phyloP scores from a whole-genome alignment of 2,329 filamentous ascomycete genomes.

The Fusarium tanahbumbuense region DNA sequence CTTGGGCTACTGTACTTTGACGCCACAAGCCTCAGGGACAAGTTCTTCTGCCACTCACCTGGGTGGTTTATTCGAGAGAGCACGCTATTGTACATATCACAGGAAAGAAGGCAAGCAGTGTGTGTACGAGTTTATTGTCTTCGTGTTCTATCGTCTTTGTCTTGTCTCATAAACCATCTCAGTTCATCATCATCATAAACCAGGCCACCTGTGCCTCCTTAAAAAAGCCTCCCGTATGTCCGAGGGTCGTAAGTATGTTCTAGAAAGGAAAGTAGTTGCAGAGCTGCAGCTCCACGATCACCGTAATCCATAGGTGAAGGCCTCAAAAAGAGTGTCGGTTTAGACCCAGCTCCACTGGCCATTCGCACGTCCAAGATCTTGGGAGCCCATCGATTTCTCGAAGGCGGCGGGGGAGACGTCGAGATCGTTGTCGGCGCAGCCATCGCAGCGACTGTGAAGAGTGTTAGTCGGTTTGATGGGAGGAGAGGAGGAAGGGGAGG shows the following conservation, averaged over 20 bases:
- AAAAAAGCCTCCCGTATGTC: constrained; percentile 25
- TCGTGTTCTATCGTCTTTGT: background rate
- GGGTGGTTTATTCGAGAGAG: background rate
- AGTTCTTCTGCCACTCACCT: background rate
- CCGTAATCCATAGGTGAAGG: background rate
- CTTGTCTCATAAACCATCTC: constrained; percentile 10
- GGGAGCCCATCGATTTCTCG: constrained; percentile 54
- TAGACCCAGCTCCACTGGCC: constrained; percentile 22
- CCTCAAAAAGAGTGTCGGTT: constrained; percentile 12
- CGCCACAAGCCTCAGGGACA: no score
- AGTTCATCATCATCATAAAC: constrained; percentile 23
- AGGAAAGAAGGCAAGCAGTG: background rate
- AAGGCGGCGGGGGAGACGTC: constrained; percentile 63
- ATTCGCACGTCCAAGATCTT: constrained; percentile 30
- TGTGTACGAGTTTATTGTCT: constrained; percentile 13
- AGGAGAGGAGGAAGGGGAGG: no score
- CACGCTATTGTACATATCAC: background rate
- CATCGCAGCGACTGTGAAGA: constrained; percentile 61
- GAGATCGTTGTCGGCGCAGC: constrained; percentile 59
- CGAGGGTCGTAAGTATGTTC: constrained; percentile 15
- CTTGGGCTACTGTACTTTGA: background rate
- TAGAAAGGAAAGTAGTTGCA: constrained; percentile 16
- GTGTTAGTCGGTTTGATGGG: background rate
- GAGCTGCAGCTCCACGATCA: background rate
- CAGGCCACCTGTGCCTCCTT: constrained; percentile 18